Percentiles rank a stretch among this genome's conserved stretches.
phyloP scores from a whole-genome alignment of 2,329 filamentous ascomycete species.

The Calonectria pauciramosa region DNA sequence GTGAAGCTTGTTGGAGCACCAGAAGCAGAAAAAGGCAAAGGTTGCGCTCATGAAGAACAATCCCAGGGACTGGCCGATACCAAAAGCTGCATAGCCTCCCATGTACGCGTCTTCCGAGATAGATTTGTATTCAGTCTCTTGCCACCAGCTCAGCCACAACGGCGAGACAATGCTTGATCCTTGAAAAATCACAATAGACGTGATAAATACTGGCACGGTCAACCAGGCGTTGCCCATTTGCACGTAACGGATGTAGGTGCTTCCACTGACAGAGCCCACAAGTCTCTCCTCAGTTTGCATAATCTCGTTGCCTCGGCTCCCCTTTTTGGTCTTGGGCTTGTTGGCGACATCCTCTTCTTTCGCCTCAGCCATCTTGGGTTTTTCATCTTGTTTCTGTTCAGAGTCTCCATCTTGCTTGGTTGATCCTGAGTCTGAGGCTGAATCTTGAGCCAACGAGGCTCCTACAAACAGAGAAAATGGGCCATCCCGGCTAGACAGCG shows the following conservation, averaged over 20 bases:
- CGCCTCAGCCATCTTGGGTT: not conserved
- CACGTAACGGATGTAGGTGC: not conserved
- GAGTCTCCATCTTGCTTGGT: not conserved
- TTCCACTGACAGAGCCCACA: not conserved
- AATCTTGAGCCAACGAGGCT: not conserved
- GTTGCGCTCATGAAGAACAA: slow-evolving; percentile 74
- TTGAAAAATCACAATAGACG: not conserved
- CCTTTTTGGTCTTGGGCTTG: not conserved
- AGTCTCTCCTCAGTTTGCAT: not conserved
- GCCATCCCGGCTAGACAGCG: not conserved
- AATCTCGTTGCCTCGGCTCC: not conserved
- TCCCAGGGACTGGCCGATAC: slow-evolving; percentile 62
- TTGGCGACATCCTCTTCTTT: not conserved
- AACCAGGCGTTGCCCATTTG: slow-evolving; percentile 3
- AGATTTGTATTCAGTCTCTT: not conserved
- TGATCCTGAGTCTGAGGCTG: not conserved
- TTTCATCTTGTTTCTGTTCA: not conserved
- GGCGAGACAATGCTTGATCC: not conserved
- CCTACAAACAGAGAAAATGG: not conserved
- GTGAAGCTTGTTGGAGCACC: slow-evolving; percentile 62
- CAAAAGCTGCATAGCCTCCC: not conserved
- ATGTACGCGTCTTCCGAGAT: not conserved
- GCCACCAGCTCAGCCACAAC: not conserved
- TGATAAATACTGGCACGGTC: not conserved
- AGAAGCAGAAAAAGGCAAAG: slow-evolving; percentile 58